phyloP scores from a whole-genome alignment of 768 basidiomycete species.

The Phaffia australis region DNA sequence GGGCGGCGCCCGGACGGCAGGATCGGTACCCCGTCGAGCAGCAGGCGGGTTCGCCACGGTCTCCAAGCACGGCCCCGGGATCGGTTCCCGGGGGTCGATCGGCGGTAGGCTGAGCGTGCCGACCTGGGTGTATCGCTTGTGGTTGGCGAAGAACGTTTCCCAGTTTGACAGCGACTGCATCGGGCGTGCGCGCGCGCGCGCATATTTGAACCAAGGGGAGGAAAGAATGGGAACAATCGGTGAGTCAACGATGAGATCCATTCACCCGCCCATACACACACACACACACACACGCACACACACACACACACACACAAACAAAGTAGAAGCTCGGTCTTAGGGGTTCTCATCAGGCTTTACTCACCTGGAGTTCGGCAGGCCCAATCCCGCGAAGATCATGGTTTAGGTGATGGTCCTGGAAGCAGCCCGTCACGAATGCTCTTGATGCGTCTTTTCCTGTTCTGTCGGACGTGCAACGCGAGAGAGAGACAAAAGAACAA shows the following conservation, averaged over 20 bases:
- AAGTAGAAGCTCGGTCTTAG: no score
- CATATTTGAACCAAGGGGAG: neutral
- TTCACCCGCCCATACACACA: no score
- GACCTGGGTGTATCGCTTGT: slow-evolving; percentile 65
- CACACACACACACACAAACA: no score
- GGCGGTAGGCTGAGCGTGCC: slow-evolving; percentile 49
- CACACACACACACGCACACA: no score
- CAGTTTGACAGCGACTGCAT: slow-evolving; percentile 66
- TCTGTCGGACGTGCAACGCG: slow-evolving; percentile 25
- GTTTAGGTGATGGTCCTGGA: slow-evolving; percentile 62
- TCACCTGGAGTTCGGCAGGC: slow-evolving; percentile 58
- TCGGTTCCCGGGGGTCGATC: slow-evolving; percentile 34
- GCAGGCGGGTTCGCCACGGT: no score
- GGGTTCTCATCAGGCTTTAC: slow-evolving; percentile 29
- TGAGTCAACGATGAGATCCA: no score
- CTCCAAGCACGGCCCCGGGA: slow-evolving; percentile 32
- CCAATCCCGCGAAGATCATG: slow-evolving; percentile 78
- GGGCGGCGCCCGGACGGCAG: no score
- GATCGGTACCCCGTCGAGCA: no score
- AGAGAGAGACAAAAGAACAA: neutral
- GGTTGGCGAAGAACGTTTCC: slow-evolving; percentile 78
- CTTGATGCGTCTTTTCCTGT: slow-evolving; percentile 82
- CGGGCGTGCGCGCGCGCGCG: no score
- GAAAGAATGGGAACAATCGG: neutral
- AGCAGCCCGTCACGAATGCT: slow-evolving; percentile 88